A percentile compares a stretch with the other conserved stretches of the same genome.
These are phyloP conservation scores for Umbelopsis vinacea DNA, from an alignment of 192 early-diverging fungal species.

Conservation along the genomic window DNA sequence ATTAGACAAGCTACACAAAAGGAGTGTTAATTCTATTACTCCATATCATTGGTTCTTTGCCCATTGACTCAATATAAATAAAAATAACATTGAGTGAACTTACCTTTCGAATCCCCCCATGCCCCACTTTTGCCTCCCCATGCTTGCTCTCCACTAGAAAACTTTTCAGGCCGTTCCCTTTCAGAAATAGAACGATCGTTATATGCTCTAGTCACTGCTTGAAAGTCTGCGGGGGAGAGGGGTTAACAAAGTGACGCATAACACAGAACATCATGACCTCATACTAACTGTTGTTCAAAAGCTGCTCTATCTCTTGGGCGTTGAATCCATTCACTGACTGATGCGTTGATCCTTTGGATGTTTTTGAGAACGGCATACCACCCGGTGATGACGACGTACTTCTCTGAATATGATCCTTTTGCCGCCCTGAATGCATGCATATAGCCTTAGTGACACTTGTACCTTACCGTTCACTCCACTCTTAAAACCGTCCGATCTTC, in stretches of 20 bases:
- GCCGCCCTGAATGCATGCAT: not conserved
- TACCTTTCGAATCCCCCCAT: not conserved
- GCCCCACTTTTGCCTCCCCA: conserved; percentile 2
- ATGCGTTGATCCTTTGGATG: not conserved
- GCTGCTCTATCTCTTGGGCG: not conserved
- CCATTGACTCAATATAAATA: no score
- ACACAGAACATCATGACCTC: not conserved
- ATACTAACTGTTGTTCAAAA: conserved; percentile 7
- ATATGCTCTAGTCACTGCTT: not conserved
- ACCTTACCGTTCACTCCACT: not conserved
- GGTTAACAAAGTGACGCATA: not conserved
- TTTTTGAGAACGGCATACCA: not conserved
- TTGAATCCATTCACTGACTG: conserved; percentile 2
- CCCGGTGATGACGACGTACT: not conserved
- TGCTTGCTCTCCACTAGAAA: conserved; percentile 1
- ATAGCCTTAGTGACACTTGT: not conserved
- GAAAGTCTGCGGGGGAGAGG: not conserved
- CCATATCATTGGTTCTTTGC: not conserved
- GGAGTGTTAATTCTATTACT: not conserved
- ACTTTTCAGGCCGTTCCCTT: conserved; percentile 11
- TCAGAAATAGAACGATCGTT: not conserved
- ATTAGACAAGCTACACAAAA: not conserved
- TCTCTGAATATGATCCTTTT: not conserved
- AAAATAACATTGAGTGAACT: no score
- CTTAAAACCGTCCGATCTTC: not conserved